Evolutionary conservation across 805 yeast species (phyloP).

Genomic region (Huiozyma sinensis): DNA sequence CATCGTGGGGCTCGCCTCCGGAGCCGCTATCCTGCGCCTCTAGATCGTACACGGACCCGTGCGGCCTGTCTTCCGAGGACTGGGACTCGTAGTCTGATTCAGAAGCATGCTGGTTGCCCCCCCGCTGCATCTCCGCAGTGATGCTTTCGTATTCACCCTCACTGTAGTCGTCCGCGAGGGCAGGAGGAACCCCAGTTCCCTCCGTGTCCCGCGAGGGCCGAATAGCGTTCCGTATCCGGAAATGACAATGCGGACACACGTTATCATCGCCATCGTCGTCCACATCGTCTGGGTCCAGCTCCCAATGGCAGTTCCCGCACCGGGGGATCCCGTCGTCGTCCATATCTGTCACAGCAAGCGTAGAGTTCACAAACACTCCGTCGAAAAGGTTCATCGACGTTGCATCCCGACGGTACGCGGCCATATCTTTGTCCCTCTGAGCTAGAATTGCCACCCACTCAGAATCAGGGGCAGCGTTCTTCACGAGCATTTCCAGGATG

Average conservation of each 20-base stretch:
- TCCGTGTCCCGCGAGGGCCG: background rate
- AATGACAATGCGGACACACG: slow-evolving; percentile 59
- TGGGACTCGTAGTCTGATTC: slow-evolving; percentile 6
- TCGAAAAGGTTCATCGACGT: slow-evolving; percentile 34
- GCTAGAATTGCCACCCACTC: slow-evolving; percentile 5
- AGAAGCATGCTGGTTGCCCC: background rate
- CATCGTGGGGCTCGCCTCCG: slow-evolving; percentile 4
- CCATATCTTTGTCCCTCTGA: slow-evolving; percentile 13
- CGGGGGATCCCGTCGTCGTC: slow-evolving; percentile 62
- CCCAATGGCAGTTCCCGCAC: slow-evolving; percentile 75
- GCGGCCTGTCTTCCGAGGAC: slow-evolving; percentile 2
- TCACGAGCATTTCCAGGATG: slow-evolving; percentile 28
- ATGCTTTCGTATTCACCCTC: slow-evolving; percentile 16
- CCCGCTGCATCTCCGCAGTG: slow-evolving; percentile 2
- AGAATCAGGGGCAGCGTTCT: slow-evolving; percentile 11
- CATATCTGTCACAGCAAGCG: slow-evolving; percentile 48
- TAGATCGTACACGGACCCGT: slow-evolving; percentile 6
- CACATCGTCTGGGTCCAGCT: slow-evolving; percentile 32
- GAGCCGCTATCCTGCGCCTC: slow-evolving; percentile 8
- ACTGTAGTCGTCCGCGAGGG: slow-evolving; percentile 16
- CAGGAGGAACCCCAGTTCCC: background rate
- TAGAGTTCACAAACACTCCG: slow-evolving; percentile 37
- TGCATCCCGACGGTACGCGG: slow-evolving; percentile 11
- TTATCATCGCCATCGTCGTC: slow-evolving; percentile 36
- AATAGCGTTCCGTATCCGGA: slow-evolving; percentile 32